phyloP scores from a whole-genome alignment of 2,329 filamentous ascomycete genomes.

The Aspergillus phoenicis region DNA sequence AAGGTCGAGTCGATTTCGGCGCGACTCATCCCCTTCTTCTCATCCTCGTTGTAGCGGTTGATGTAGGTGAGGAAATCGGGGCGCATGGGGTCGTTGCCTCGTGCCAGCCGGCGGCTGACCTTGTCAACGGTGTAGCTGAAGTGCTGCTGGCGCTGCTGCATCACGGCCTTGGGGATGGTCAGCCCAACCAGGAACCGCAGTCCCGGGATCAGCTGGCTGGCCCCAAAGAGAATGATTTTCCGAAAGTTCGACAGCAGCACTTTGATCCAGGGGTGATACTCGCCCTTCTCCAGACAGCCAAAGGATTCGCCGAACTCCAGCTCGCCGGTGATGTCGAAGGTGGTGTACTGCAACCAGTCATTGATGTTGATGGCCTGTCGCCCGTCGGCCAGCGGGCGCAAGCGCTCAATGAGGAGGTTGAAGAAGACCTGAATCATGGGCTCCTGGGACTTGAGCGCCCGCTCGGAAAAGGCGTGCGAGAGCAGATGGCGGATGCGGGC shows the following conservation, averaged over 20 bases:
- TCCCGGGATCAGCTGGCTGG: neutral
- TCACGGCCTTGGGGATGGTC: neutral
- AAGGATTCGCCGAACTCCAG: slow-evolving; percentile 38
- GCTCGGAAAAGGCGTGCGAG: slow-evolving; percentile 48
- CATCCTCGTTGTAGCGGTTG: too few species aligned
- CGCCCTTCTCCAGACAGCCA: slow-evolving; percentile 33
- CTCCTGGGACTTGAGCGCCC: slow-evolving; percentile 44
- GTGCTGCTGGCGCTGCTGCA: neutral
- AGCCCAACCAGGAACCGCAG: neutral
- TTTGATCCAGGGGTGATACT: neutral
- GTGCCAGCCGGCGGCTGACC: neutral
- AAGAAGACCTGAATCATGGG: slow-evolving; percentile 31
- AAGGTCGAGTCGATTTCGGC: too few species aligned
- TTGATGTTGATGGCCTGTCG: slow-evolving; percentile 21
- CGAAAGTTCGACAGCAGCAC: neutral
- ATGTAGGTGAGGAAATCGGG: too few species aligned
- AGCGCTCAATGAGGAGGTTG: slow-evolving; percentile 23
- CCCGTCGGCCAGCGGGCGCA: slow-evolving; percentile 5
- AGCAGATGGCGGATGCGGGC: slow-evolving; percentile 34
- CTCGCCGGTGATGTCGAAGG: slow-evolving; percentile 37
- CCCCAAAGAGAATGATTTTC: too few species aligned
- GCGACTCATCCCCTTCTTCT: too few species aligned
- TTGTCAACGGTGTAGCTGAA: neutral
- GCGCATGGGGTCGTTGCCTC: neutral
- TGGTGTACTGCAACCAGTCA: slow-evolving; percentile 35